phyloP scores from a whole-genome alignment of 768 basidiomycete species.

The Amanita molliuscula region DNA sequence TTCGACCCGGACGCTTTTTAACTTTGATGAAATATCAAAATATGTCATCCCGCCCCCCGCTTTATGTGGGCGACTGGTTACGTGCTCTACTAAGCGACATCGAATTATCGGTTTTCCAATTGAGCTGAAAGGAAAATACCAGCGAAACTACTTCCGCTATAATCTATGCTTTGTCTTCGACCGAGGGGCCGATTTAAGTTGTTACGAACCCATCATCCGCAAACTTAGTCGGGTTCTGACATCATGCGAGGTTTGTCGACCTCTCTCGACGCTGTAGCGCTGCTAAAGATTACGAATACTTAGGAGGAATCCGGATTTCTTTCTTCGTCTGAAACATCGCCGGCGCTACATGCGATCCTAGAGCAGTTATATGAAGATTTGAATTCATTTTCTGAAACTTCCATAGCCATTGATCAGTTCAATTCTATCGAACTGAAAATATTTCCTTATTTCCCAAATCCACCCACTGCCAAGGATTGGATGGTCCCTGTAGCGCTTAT shows the following conservation, averaged over 20 bases:
- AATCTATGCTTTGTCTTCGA: constrained; percentile 98
- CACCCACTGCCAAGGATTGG: constrained; percentile 86
- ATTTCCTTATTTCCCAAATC: constrained; percentile 95
- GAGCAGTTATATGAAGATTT: constrained; percentile 97
- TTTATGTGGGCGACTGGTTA: constrained; percentile 83
- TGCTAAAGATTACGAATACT: constrained; percentile 3
- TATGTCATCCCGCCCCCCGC: constrained; percentile 87
- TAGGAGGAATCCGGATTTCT: constrained; percentile 88
- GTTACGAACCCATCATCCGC: constrained; percentile 91
- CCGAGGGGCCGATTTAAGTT: constrained; percentile 81
- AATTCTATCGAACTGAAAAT: constrained; percentile 95
- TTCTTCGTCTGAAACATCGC: constrained; percentile 58
- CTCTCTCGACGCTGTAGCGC: neutral
- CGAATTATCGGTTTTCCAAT: constrained; percentile 92
- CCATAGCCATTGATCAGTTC: constrained; percentile 82
- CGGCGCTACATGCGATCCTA: constrained; percentile 69
- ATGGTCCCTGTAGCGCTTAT: constrained; percentile 89
- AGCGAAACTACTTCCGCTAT: constrained; percentile 83
- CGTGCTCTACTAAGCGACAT: constrained; percentile 70
- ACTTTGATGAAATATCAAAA: constrained; percentile 85
- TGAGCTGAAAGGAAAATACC: constrained; percentile 64
- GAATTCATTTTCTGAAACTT: constrained; percentile 95
- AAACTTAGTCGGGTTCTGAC: constrained; percentile 88
- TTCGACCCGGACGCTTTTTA: constrained; percentile 54
- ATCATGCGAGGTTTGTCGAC: constrained; percentile 68